A percentile compares a stretch with the other conserved stretches of the same genome.
Conservation (phyloP, 163 green algal species). For the Trebouxia gelatinosa region DNA sequence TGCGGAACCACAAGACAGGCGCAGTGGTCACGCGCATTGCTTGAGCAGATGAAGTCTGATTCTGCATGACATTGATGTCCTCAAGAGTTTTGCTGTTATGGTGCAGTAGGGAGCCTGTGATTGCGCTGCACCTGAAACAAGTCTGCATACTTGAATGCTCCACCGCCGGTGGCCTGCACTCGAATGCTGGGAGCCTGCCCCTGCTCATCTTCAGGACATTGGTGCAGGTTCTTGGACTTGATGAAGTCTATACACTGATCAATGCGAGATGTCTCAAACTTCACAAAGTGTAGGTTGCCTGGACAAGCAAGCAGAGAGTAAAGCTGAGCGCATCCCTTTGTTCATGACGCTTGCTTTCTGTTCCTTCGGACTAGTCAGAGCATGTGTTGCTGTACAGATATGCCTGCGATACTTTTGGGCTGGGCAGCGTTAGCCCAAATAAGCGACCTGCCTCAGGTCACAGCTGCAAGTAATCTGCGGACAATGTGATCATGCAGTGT, state of each 20-base stretch:
- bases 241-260: slow-evolving; percentile 94
- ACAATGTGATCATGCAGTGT: too few species aligned
- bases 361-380: too few species aligned
- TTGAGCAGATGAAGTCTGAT: too few species aligned
- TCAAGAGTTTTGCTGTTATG: neutral
- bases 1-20: too few species aligned
- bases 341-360: too few species aligned
- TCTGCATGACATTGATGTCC: too few species aligned
- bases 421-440: too few species aligned
- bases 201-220: slow-evolving; percentile 40
- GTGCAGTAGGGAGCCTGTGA: neutral
- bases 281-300: slow-evolving; percentile 96
- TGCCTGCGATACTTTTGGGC: too few species aligned
- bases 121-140: slow-evolving; percentile 49
- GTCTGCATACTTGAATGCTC: slow-evolving; percentile 74
- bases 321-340: neutral
- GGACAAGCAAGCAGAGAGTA: neutral
- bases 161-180: slow-evolving; percentile 90
- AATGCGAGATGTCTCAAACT: slow-evolving; percentile 93
- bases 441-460: too few species aligned
- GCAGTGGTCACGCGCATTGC: too few species aligned
- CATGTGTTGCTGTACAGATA: too few species aligned
- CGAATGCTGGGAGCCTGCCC: slow-evolving; percentile 34
- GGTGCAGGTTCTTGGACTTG: slow-evolving; percentile 87
- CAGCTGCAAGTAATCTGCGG: too few species aligned